Evolutionary conservation across 2,329 filamentous ascomycete species (phyloP).

Genomic region (Aureobasidium sp.): DNA sequence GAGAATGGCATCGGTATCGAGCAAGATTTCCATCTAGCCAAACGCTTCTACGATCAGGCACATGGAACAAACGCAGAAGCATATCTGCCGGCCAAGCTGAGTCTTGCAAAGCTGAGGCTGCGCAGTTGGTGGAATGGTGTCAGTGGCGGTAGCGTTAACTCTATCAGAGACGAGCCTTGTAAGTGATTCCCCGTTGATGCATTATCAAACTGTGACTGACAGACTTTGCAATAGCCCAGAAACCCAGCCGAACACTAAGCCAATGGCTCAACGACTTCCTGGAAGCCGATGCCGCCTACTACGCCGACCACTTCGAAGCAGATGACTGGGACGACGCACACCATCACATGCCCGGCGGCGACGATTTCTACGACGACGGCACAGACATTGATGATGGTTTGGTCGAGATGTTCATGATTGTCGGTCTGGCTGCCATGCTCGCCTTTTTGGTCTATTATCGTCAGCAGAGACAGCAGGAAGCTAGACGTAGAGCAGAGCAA

Average conservation of each 20-base stretch:
- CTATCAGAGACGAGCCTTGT: conserved; percentile 67
- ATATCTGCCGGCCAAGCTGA: conserved; percentile 84
- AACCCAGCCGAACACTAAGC: conserved; percentile 46
- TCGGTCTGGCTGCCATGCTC: conserved; percentile 65
- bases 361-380: conserved; percentile 46
- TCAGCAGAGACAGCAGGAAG: conserved; percentile 51
- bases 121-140: conserved; percentile 92
- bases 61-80: conserved; percentile 84
- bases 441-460: conserved; percentile 75
- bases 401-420: conserved; percentile 75
- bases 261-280: conserved; percentile 88
- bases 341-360: conserved; percentile 25
- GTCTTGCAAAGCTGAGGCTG: conserved; percentile 72
- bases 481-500: conserved; percentile 27
- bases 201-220: neutral
- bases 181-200: neutral
- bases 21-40: conserved; percentile 95
- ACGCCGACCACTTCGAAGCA: conserved; percentile 34
- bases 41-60: conserved; percentile 90
- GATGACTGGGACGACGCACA: conserved; percentile 35
- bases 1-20: conserved; percentile 89
- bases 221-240: conserved; percentile 38
- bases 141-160: conserved; percentile 83
- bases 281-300: conserved; percentile 41
- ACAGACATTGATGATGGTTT: conserved; percentile 66